Evolutionary conservation across 179 eudicot species (phyloP), one percentile per base, ranked within the genome.

Genomic region (Corrigiola litoralis): DNA sequence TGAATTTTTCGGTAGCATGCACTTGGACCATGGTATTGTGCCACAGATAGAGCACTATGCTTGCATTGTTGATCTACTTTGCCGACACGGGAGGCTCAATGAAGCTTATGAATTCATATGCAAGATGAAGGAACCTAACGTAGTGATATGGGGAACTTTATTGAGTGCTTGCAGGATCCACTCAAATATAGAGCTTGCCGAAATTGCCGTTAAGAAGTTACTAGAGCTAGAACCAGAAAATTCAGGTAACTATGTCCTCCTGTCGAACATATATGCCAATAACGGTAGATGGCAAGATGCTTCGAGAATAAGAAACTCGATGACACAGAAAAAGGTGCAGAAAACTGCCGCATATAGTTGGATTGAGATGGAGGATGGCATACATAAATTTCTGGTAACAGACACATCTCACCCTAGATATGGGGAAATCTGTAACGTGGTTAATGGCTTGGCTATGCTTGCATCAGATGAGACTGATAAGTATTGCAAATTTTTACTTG

Each of bases 41-140:
- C 89, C 89, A 4, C 71, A 80, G 54, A 60, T 80, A 32, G 87
- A 80, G 67, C 89, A 84, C 66, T 78, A 76, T 61, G 83, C 89
- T 37, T 85, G 89, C 66, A 69, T 85, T 27, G 87, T 82, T 25
- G 89, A 85, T 48, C 79, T 85, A 14, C 68, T 70, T 21, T 85
- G 85, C 66, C 74, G 85, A 67, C 38, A 68, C 2, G 87, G 87
- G 40, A 71, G 71, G 55, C 68, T 82, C n/a, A 64, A 66, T 28
- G 79, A 82, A 63, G 87, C 89, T 17, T 80, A 78, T 60, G 72
- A 73, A 7, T 82, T 80, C 48, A 76, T 82, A 63, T 59, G 60
- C 51, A 61, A 68, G 44, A 85, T 82, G 89, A 67, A 82, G 59
- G 60, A 73, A 32, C 78, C 89, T 8, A 85, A 85, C 66, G 72